phyloP scores from a whole-genome alignment of 2,329 filamentous ascomycete species.

The Fusarium anthophilum region DNA sequence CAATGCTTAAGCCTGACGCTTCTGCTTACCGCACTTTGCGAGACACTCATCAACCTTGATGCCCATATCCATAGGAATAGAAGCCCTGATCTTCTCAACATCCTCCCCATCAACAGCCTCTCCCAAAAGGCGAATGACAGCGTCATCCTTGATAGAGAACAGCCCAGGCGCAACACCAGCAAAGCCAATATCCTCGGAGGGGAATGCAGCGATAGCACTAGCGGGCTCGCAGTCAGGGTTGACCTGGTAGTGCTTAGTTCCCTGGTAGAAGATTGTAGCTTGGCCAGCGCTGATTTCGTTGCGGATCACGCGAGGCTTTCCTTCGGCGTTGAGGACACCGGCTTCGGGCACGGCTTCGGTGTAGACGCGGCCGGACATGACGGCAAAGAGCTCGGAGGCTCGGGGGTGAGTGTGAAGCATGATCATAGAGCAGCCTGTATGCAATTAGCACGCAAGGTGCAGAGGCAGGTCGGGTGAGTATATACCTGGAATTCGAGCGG shows the following conservation, averaged over 20 bases:
- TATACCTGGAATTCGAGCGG: constrained; percentile 58
- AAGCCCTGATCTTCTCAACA: constrained; percentile 53
- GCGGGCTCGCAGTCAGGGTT: constrained; percentile 63
- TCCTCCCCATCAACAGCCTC: constrained; percentile 56
- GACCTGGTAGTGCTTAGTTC: constrained; percentile 63
- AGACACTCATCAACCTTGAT: constrained; percentile 63
- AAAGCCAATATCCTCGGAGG: constrained; percentile 61
- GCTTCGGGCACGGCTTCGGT: constrained; percentile 63
- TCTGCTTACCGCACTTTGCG: constrained; percentile 45
- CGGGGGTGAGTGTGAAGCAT: constrained; percentile 65
- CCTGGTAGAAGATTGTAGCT: constrained; percentile 64
- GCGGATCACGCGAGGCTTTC: constrained; percentile 54
- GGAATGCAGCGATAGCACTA: constrained; percentile 60
- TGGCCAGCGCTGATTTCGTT: constrained; percentile 53
- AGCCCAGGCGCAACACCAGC: constrained; percentile 59
- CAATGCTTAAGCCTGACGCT: constrained; percentile 46
- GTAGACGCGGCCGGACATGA: constrained; percentile 58
- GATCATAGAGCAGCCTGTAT: constrained; percentile 61
- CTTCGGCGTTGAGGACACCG: constrained; percentile 49
- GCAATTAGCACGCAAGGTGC: neutral
- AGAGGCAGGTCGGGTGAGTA: rapidly evolving
- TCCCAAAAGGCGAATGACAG: constrained; percentile 59
- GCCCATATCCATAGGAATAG: constrained; percentile 57
- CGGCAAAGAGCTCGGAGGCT: constrained; percentile 61
- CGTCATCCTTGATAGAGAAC: constrained; percentile 55